Conservation (phyloP, 257 asterid genomes). For the Anisodus acutangulus region DNA sequence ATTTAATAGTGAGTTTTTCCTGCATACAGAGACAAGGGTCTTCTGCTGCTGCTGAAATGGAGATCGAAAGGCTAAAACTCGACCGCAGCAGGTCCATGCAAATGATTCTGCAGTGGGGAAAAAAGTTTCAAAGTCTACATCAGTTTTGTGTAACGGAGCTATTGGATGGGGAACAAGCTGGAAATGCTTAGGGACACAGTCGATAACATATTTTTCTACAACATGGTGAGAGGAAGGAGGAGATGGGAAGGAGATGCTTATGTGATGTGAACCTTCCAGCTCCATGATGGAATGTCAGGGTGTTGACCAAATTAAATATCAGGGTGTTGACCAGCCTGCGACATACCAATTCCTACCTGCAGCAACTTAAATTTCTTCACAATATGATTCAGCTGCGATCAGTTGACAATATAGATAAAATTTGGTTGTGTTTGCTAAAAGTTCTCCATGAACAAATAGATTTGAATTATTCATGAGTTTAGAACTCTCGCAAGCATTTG, state of each 20-base stretch:
- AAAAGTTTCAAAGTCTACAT: constrained; percentile 59
- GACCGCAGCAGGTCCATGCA: constrained; percentile 61
- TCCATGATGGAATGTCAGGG: not conserved
- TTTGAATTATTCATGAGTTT: not conserved
- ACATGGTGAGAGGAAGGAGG: not conserved
- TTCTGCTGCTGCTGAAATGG: constrained; percentile 75
- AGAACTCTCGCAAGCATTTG: not conserved
- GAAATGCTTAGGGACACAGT: constrained; percentile 37
- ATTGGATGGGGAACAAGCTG: constrained; percentile 51
- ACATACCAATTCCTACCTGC: not conserved
- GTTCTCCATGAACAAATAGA: not conserved
- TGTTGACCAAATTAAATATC: not conserved
- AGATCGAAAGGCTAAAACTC: constrained; percentile 65
- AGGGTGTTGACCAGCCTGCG: not conserved
- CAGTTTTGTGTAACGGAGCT: constrained; percentile 71
- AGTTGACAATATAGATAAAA: constrained; percentile 4
- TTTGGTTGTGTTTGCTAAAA: not conserved
- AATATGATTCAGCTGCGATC: not conserved
- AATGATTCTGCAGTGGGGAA: constrained; percentile 68
- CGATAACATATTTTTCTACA: constrained; percentile 21
- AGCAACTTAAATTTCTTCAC: not conserved
- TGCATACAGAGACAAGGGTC: constrained; percentile 72
- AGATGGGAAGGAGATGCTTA: not conserved
- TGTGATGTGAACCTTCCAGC: not conserved
- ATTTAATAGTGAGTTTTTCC: not conserved